These are phyloP conservation scores for Olyra latifolia DNA, from an alignment of 176 grass and related monocot species.

Conservation along the genomic window DNA sequence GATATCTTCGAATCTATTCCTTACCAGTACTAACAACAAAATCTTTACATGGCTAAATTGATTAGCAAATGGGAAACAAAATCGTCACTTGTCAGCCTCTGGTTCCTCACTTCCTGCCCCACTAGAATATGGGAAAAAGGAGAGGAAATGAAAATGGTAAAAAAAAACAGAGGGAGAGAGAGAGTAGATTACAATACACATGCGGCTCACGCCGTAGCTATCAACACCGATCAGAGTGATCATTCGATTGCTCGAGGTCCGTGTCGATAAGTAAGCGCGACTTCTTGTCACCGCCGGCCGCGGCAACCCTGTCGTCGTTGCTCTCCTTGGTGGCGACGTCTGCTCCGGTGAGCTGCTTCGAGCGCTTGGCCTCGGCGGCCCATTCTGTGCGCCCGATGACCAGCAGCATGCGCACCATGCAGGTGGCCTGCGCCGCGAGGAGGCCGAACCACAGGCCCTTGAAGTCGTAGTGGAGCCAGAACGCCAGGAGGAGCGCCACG, in stretches of 20 bases:
- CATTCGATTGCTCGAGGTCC: slow-evolving; percentile 13
- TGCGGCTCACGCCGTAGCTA: slow-evolving; percentile 26
- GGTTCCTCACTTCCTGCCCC: background rate
- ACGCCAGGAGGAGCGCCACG: slow-evolving; percentile 69
- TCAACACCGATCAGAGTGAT: slow-evolving; percentile 36
- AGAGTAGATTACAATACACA: slow-evolving; percentile 26
- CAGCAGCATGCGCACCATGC: slow-evolving; percentile 72
- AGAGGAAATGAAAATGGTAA: slow-evolving; percentile 17
- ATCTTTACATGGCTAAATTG: slow-evolving; percentile 52
- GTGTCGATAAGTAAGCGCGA: slow-evolving; percentile 21
- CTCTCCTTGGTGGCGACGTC: background rate
- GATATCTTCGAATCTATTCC: slow-evolving; percentile 2
- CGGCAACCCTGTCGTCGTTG: slow-evolving; percentile 10
- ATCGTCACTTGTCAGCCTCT: slow-evolving; percentile 40
- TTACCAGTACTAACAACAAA: slow-evolving; percentile 1
- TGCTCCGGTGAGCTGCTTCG: slow-evolving; percentile 56
- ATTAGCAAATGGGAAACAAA: slow-evolving; percentile 42
- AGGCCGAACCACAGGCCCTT: slow-evolving; percentile 80
- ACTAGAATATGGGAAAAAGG: slow-evolving; percentile 15
- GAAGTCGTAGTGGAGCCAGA: slow-evolving; percentile 62
- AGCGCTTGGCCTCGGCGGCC: slow-evolving; percentile 58
- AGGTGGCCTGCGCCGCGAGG: slow-evolving; percentile 68
- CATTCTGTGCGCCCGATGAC: slow-evolving; percentile 61
- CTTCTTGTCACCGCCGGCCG: slow-evolving; percentile 26
- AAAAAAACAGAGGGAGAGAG: background rate